Base-by-base conservation (phyloP, 306 rosid species). In the Spatholobus suberectus region DNA sequence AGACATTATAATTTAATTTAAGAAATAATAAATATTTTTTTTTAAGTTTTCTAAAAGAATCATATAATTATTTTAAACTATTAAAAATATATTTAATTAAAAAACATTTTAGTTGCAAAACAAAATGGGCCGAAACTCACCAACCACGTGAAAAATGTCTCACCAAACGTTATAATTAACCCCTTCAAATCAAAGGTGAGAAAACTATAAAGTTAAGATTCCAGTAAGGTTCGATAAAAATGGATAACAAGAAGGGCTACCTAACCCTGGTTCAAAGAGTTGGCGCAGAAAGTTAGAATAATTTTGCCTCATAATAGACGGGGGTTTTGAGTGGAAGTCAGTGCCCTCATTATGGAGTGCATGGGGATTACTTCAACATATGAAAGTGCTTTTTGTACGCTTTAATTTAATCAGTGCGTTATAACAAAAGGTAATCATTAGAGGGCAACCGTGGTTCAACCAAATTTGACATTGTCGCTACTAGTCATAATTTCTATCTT, bases 201-300 rank as follows among this genome's bases (percentile, higher is more conserved):
- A 15, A 70, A 35, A 17, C 5, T 43, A 34, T 63, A 73, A 73
- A 73, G 38, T 21, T 49, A 49, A 38, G 55, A 82, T 65, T 65
- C 59, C 14, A 72, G 3, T 58, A 35, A 70, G 35, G 62, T 38
- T 14, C 8, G 6, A 83, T 8, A 35, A 40, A 80, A 62, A 32
- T 15, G 13, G 5, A 32, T 34, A 5, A 34, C n/a, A 63, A 65
- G n/a, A 65, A 65, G 27, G 9, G 52, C 23, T 34, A 15, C 35
- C 44, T 3, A 34, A 78, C 84, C 75, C 59, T 85, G 29, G 43
- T 58, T 46, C 49, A 17, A 34, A 67, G 74, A 37, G 20, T 78
- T 43, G 77, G 83, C 88, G 63, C 89, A 81, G 84, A 87, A 89
- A 80, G 70, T 84, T 62, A 84, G 51, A 67, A 32, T 21, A 59